Evolutionary conservation across 345 rosid species (phyloP).

Genomic region (Eucalyptus fibrosa): DNA sequence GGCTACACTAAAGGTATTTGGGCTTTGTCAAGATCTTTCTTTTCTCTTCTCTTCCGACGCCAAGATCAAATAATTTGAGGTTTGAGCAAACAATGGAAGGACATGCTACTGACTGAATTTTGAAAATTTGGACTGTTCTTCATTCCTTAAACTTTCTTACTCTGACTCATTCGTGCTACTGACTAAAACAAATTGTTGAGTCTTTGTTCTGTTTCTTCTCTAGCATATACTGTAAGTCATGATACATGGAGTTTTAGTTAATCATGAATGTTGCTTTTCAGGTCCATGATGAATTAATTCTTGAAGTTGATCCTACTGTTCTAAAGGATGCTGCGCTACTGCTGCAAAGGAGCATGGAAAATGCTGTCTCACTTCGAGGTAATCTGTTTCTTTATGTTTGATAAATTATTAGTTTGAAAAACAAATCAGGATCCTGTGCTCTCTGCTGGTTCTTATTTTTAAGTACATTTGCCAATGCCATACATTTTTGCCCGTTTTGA

Average conservation of each 20-base stretch:
- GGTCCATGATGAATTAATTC: conserved; percentile 92
- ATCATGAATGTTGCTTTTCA: not conserved
- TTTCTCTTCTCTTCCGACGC: not conserved
- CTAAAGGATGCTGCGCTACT: conserved; percentile 64
- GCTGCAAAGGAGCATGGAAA: conserved; percentile 70
- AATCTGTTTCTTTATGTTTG: not conserved
- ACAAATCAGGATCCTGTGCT: not conserved
- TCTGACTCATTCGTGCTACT: not conserved
- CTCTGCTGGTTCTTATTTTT: not conserved
- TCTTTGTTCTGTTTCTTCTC: not conserved
- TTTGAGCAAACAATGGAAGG: not conserved
- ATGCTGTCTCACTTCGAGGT: conserved; percentile 67
- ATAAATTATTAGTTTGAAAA: not conserved
- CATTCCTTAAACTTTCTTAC: not conserved
- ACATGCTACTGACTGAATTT: not conserved
- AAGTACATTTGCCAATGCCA: not conserved
- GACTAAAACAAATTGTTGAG: not conserved
- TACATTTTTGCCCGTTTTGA: not conserved
- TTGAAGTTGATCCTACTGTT: conserved; percentile 71
- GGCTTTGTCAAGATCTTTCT: not conserved
- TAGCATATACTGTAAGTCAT: not conserved
- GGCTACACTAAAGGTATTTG: not conserved
- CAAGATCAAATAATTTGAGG: not conserved
- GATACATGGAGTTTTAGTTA: not conserved
- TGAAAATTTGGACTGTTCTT: not conserved